Conservation (phyloP, 2,329 filamentous ascomycete genomes). For the Beauveria sp. region DNA sequence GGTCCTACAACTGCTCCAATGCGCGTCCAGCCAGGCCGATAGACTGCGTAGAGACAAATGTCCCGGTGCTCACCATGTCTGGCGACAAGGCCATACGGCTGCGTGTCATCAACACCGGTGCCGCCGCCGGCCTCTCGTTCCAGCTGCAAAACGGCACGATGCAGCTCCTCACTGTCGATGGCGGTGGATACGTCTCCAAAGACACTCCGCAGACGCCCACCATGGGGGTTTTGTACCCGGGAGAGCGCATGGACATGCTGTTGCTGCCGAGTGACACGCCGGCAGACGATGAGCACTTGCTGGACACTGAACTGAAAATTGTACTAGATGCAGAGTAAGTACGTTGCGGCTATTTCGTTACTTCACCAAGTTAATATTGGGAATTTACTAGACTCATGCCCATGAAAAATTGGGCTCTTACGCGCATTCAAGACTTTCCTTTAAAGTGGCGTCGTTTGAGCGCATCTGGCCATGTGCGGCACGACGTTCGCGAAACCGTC, state of each 20-base stretch:
- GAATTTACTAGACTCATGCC: constrained; percentile 14
- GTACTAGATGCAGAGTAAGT: constrained; percentile 10
- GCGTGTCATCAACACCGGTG: constrained; percentile 12
- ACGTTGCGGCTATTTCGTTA: not conserved
- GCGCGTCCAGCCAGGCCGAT: constrained; percentile 5
- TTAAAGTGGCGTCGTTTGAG: constrained; percentile 4
- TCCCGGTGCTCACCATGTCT: not conserved
- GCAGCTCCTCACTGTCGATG: constrained; percentile 16
- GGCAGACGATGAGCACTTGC: not conserved
- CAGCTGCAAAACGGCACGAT: constrained; percentile 12
- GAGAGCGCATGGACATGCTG: constrained; percentile 17
- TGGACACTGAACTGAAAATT: constrained; percentile 8
- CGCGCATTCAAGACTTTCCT: constrained; percentile 14
- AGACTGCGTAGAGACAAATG: constrained; percentile 7
- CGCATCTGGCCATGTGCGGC: not conserved
- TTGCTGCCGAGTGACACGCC: not conserved
- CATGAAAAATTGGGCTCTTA: constrained; percentile 16
- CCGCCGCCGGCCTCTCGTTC: constrained; percentile 13
- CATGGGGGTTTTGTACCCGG: constrained; percentile 17
- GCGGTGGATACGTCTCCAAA: constrained; percentile 11
- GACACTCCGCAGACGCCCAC: constrained; percentile 12
- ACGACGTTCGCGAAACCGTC: not conserved
- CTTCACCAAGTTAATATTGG: not conserved
- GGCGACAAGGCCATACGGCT: constrained; percentile 9
- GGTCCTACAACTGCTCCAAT: constrained; percentile 12